These are phyloP conservation scores for Lentinula edodes DNA, from an alignment of 768 basidiomycete genomes.

Conservation along the genomic window DNA sequence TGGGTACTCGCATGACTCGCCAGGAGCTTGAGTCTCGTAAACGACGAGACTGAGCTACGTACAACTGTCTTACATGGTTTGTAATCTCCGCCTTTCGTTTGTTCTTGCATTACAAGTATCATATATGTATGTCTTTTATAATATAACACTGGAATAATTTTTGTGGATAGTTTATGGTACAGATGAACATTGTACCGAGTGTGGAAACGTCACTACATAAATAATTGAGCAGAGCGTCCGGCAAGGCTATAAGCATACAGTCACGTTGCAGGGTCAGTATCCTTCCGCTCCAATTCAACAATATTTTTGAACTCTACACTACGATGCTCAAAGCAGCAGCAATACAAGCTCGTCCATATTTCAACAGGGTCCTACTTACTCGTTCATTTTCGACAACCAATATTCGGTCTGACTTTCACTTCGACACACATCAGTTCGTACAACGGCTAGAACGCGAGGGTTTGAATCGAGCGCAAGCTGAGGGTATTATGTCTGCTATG, in stretches of 20 bases:
- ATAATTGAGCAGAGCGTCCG: too few relatives aligned
- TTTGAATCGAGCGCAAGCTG: constrained; percentile 84
- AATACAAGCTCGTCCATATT: background rate
- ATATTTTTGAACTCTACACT: background rate
- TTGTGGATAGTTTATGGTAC: background rate
- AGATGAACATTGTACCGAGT: background rate
- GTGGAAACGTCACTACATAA: background rate
- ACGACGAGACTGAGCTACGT: constrained; percentile 28
- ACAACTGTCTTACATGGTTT: too few relatives aligned
- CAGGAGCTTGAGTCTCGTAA: constrained; percentile 54
- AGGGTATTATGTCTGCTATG: constrained; percentile 96
- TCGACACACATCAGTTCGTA: constrained; percentile 95
- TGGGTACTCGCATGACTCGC: constrained; percentile 82
- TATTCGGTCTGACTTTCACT: constrained; percentile 57
- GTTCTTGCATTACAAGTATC: background rate
- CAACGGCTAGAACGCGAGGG: constrained; percentile 87
- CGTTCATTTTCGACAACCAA: constrained; percentile 1
- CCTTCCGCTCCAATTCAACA: too few relatives aligned
- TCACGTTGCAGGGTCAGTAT: too few relatives aligned
- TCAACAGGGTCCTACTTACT: background rate
- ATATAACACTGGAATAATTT: background rate
- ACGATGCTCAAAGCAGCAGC: background rate
- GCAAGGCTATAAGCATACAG: too few relatives aligned
- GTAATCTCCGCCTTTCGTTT: background rate
- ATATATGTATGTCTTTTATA: background rate